A percentile compares a stretch with the other conserved stretches of the same genome.
These are phyloP conservation scores for Rachicladosporium sp. DNA, from an alignment of 2,329 filamentous ascomycete species.

Conservation along the genomic window DNA sequence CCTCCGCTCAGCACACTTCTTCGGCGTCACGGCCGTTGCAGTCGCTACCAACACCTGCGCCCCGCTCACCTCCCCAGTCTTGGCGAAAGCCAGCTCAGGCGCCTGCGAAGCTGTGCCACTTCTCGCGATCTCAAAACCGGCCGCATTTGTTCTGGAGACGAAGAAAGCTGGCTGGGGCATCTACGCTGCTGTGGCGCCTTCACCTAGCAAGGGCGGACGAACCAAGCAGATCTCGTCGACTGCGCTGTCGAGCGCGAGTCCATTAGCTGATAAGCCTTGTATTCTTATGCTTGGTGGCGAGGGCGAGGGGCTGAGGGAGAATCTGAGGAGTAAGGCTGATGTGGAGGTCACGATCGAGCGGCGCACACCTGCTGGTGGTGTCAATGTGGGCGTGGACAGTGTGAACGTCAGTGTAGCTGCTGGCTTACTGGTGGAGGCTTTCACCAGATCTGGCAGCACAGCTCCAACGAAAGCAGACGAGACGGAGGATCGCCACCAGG, in stretches of 20 bases:
- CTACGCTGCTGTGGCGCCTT: conserved; percentile 56
- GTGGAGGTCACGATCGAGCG: conserved; percentile 46
- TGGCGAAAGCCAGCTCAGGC: conserved; percentile 78
- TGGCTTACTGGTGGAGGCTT: conserved; percentile 60
- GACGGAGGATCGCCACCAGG: no score
- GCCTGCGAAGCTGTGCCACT: conserved; percentile 71
- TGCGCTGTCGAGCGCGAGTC: conserved; percentile 11
- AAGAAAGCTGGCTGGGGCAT: conserved; percentile 65
- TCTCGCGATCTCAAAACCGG: conserved; percentile 55
- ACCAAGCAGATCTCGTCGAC: conserved; percentile 7
- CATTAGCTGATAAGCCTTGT: conserved; percentile 43
- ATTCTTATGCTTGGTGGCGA: conserved; percentile 77
- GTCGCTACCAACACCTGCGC: conserved; percentile 63
- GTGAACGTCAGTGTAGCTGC: conserved; percentile 88
- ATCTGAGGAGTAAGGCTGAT: conserved; percentile 55
- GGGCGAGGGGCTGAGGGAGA: conserved; percentile 56
- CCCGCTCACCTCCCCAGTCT: conserved; percentile 60
- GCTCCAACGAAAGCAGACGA: no score
- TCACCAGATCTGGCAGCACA: conserved; percentile 25
- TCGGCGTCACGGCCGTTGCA: conserved; percentile 76
- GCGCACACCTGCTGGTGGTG: conserved; percentile 8
- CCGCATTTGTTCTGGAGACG: conserved; percentile 57
- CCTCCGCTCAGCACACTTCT: conserved; percentile 74
- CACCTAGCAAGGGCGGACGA: conserved; percentile 4
- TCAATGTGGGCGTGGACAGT: conserved; percentile 60